Conservation (phyloP, 768 basidiomycete species). For the Paxillus rubicundulus region DNA sequence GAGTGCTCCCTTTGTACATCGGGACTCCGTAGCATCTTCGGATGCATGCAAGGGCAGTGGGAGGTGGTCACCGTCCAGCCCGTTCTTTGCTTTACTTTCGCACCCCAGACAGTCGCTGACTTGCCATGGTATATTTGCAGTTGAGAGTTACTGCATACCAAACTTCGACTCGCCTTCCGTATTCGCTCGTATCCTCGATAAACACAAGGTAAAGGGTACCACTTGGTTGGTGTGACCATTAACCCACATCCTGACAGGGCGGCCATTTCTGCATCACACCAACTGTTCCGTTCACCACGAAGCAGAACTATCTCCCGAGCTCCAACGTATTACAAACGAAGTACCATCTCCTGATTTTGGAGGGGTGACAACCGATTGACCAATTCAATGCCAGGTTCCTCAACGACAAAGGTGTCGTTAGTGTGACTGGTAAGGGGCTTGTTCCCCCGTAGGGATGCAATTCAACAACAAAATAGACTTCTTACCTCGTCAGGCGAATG, state of each 20-base stretch:
- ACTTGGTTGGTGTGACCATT: not conserved
- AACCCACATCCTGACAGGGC: slow-evolving; percentile 44
- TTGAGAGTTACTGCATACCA: slow-evolving; percentile 91
- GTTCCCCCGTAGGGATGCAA: not conserved
- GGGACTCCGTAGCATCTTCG: not conserved
- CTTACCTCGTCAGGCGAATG: slow-evolving; percentile 59
- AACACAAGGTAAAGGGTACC: slow-evolving; percentile 52
- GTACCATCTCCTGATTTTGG: slow-evolving; percentile 20
- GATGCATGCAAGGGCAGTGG: not conserved
- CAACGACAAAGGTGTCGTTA: slow-evolving; percentile 83
- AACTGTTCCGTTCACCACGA: slow-evolving; percentile 61
- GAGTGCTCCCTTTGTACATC: slow-evolving; percentile 21
- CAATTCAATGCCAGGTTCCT: slow-evolving; percentile 51
- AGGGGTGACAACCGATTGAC: not conserved
- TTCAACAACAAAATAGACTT: slow-evolving; percentile 51
- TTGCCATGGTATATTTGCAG: slow-evolving; percentile 33
- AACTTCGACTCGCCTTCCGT: slow-evolving; percentile 93
- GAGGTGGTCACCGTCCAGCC: not conserved
- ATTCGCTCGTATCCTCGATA: slow-evolving; percentile 87
- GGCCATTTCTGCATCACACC: slow-evolving; percentile 92
- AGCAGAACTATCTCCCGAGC: slow-evolving; percentile 80
- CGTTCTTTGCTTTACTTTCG: not conserved
- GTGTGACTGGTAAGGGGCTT: slow-evolving; percentile 61
- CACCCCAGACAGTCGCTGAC: slow-evolving; percentile 3
- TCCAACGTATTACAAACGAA: slow-evolving; percentile 89